Percentiles rank a stretch among this genome's conserved stretches.
These are phyloP conservation scores for Cordyceps fumosorosea DNA, from an alignment of 2,329 filamentous ascomycete species.

Conservation along the genomic window DNA sequence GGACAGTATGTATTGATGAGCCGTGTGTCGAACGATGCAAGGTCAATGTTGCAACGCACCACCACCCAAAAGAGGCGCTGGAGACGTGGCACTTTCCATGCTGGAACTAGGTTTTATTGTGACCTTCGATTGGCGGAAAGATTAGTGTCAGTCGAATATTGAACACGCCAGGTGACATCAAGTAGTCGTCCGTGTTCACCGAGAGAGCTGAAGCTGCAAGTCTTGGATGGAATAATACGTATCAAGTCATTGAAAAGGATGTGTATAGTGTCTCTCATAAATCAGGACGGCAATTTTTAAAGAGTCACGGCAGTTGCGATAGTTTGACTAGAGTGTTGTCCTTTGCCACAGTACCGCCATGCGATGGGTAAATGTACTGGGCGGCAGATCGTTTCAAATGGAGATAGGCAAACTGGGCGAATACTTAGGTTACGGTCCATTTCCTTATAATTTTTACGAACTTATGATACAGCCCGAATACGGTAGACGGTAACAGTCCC, in stretches of 20 bases:
- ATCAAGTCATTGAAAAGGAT: background rate
- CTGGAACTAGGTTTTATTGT: background rate
- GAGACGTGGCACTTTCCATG: background rate
- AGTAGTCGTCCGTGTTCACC: background rate
- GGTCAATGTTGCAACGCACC: background rate
- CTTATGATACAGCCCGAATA: background rate
- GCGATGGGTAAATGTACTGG: background rate
- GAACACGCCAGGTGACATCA: background rate
- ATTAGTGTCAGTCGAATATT: background rate
- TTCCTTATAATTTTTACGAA: background rate
- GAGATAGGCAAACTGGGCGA: background rate
- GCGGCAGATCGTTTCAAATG: background rate
- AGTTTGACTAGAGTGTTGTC: background rate
- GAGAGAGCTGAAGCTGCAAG: background rate
- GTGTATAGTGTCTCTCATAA: background rate
- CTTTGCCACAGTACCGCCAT: background rate
- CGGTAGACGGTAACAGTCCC: background rate
- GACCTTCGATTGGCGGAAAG: background rate
- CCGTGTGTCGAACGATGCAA: background rate
- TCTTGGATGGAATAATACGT: background rate
- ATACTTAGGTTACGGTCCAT: background rate
- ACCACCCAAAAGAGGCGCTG: background rate
- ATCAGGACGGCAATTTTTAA: background rate
- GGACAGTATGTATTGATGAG: background rate
- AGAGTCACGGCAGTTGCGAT: background rate